A percentile compares a stretch with the other conserved stretches of the same genome.
Evolutionary conservation across 2,329 filamentous ascomycete species (phyloP).

Genomic region (Scedosporium apiospermum): DNA sequence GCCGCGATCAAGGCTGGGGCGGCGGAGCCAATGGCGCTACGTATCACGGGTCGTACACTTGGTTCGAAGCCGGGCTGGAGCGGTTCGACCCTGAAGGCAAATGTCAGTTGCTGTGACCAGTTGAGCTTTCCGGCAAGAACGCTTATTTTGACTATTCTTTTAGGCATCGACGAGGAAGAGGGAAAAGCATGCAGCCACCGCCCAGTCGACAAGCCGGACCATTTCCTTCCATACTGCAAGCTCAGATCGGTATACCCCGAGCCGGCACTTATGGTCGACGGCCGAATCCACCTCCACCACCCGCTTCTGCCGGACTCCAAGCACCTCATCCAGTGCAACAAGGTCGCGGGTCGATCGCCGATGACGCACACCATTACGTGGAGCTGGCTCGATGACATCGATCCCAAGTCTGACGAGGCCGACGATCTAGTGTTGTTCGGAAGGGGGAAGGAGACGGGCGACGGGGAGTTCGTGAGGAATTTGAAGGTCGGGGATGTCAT

Average conservation of each 20-base stretch:
- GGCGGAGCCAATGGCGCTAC: conserved; percentile 24
- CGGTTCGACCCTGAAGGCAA: conserved; percentile 24
- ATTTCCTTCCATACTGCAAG: conserved; percentile 20
- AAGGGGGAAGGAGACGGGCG: conserved; percentile 37
- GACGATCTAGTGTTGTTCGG: conserved; percentile 20
- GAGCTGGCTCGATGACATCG: conserved; percentile 38
- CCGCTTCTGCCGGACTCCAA: conserved; percentile 22
- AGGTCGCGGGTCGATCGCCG: conserved; percentile 21
- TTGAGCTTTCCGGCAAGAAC: not conserved
- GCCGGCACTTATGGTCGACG: conserved; percentile 10
- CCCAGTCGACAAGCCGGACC: not conserved
- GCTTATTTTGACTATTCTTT: not conserved
- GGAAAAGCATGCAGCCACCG: not conserved
- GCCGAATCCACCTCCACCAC: conserved; percentile 24
- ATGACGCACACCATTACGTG: conserved; percentile 41
- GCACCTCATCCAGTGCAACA: conserved; percentile 40
- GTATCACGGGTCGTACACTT: conserved; percentile 44
- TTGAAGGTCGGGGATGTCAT: conserved; percentile 51
- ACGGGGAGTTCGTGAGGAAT: conserved; percentile 44
- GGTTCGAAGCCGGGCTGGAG: conserved; percentile 56
- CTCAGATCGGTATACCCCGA: conserved; percentile 27
- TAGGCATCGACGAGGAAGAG: not conserved
- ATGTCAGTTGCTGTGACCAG: conserved; percentile 10
- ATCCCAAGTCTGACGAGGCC: conserved; percentile 30
- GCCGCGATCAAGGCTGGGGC: conserved; percentile 51